These are phyloP conservation scores for Triticum urartu DNA, from an alignment of 176 grass and related monocot genomes.

Conservation along the genomic window DNA sequence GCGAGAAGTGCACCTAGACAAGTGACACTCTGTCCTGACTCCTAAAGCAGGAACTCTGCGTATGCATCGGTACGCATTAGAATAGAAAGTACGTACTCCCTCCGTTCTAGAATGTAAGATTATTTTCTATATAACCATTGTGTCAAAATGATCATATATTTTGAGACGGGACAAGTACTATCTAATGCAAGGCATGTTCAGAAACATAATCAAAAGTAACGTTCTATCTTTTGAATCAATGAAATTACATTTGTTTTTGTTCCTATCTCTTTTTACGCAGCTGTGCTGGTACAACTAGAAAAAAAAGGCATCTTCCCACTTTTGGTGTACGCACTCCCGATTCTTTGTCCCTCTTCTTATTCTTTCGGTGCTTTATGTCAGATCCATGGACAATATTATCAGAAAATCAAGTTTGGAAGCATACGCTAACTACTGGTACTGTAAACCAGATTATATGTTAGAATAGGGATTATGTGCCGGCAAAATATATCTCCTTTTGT, in stretches of 20 bases:
- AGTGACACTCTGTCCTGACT: conserved; percentile 31
- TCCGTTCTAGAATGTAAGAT: no score
- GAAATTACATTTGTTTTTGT: not conserved
- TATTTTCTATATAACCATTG: no score
- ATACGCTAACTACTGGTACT: no score
- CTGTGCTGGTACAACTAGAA: conserved; percentile 19
- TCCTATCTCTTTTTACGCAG: not conserved
- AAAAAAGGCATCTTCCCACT: not conserved
- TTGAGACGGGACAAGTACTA: no score
- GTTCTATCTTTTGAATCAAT: no score
- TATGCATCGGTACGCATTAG: not conserved
- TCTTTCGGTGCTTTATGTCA: conserved; percentile 26
- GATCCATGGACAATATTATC: conserved; percentile 23
- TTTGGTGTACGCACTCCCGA: conserved; percentile 20
- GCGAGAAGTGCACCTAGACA: conserved; percentile 17
- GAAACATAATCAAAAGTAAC: no score
- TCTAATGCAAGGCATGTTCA: no score
- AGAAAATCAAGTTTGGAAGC: not conserved
- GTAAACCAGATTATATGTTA: no score
- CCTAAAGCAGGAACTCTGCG: not conserved
- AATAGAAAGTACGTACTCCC: no score
- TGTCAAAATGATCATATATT: no score
- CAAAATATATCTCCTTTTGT: not conserved
- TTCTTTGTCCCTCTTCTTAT: conserved; percentile 1
- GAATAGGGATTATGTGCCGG: no score